Evolutionary conservation across 306 rosid genomes (phyloP).

Genomic region (Fragaria vesca): DNA sequence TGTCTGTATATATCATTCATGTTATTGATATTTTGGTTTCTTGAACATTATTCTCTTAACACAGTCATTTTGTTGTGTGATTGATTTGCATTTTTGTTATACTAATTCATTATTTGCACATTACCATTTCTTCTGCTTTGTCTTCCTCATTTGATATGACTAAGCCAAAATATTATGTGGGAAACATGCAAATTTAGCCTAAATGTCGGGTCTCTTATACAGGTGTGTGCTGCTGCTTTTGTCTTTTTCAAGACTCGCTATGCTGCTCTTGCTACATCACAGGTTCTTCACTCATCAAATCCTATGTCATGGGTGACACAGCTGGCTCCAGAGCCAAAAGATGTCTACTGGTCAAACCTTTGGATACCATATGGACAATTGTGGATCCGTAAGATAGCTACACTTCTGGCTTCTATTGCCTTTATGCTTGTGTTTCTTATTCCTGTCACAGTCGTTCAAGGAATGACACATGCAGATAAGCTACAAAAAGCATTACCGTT

Average conservation of each 20-base stretch:
- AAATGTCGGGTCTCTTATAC: slow-evolving; percentile 26
- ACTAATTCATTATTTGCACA: not conserved
- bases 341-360: slow-evolving; percentile 91
- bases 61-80: not conserved
- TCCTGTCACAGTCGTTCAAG: slow-evolving; percentile 83
- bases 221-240: slow-evolving; percentile 92
- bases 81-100: not conserved
- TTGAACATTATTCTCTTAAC: not conserved
- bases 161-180: not conserved
- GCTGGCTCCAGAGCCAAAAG: slow-evolving; percentile 83
- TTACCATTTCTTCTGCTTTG: not conserved
- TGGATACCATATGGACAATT: slow-evolving; percentile 83
- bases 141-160: not conserved
- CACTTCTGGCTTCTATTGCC: slow-evolving; percentile 56
- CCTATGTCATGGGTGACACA: slow-evolving; percentile 94
- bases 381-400: slow-evolving; percentile 85
- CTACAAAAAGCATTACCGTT: slow-evolving; percentile 71
- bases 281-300: slow-evolving; percentile 84
- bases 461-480: slow-evolving; percentile 76
- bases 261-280: slow-evolving; percentile 65
- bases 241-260: slow-evolving; percentile 92
- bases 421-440: slow-evolving; percentile 72
- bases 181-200: not conserved
- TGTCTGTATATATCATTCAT: not conserved
- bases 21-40: not conserved